These are phyloP conservation scores for Populus hybrid DNA, from an alignment of 441 rosid genomes.

Conservation along the genomic window DNA sequence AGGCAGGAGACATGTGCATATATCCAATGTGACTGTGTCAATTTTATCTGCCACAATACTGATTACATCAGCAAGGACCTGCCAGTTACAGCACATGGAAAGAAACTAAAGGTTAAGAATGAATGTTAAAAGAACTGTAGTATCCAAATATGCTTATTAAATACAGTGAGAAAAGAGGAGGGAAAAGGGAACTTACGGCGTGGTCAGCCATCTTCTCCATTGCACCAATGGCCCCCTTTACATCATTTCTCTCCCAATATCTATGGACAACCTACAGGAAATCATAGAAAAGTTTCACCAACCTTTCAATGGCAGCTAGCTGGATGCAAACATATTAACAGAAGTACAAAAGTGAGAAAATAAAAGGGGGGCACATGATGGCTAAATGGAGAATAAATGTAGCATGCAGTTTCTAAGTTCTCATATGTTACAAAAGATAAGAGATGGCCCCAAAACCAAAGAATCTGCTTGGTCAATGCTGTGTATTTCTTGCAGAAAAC, in stretches of 20 bases:
- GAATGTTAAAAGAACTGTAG: background rate
- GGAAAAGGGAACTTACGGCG: slow-evolving; percentile 50
- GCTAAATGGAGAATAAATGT: background rate
- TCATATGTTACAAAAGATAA: too few species aligned
- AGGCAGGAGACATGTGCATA: slow-evolving; percentile 86
- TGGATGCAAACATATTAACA: background rate
- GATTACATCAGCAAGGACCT: slow-evolving; percentile 89
- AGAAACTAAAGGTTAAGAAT: slow-evolving; percentile 1
- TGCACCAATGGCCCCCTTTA: slow-evolving; percentile 68
- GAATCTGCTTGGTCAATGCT: background rate
- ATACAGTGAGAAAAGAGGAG: background rate
- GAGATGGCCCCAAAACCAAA: background rate
- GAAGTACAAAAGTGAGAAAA: background rate
- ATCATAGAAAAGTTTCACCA: slow-evolving; percentile 26
- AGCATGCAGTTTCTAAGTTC: background rate
- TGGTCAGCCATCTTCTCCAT: slow-evolving; percentile 96
- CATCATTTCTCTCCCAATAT: slow-evolving; percentile 85
- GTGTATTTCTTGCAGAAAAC: background rate
- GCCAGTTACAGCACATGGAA: slow-evolving; percentile 27
- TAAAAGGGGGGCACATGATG: background rate
- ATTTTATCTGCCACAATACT: slow-evolving; percentile 59
- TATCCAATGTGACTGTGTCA: slow-evolving; percentile 70
- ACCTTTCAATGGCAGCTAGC: slow-evolving; percentile 8
- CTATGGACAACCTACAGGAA: slow-evolving; percentile 68
- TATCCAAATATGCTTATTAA: background rate